A percentile compares a stretch with the other conserved stretches of the same genome.
Evolutionary conservation across 257 asterid species (phyloP).

Genomic region (Lycium barbarum): DNA sequence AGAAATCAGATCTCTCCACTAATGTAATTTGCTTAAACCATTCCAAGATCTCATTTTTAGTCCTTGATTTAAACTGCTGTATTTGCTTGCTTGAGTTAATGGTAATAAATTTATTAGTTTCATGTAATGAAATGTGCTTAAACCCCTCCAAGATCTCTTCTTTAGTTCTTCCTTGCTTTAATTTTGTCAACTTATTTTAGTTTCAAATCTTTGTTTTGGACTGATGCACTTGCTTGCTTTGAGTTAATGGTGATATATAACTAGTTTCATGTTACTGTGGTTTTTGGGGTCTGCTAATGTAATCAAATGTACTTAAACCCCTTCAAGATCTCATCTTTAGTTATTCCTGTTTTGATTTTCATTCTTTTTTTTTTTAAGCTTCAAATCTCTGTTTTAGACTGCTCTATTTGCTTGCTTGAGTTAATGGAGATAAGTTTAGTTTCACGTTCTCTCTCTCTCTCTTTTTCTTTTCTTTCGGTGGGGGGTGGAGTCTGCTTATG

Average conservation of each 20-base stretch:
- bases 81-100: not conserved
- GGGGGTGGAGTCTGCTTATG: too few species aligned
- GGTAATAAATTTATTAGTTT: too few species aligned
- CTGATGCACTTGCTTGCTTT: too few species aligned
- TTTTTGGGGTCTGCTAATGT: too few species aligned
- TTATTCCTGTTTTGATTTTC: too few species aligned
- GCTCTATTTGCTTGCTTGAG: not conserved
- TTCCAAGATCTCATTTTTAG: slow-evolving; percentile 43
- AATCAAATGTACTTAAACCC: too few species aligned
- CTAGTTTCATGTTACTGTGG: too few species aligned
- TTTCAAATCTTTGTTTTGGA: not conserved
- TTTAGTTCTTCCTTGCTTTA: not conserved
- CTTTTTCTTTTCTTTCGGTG: too few species aligned
- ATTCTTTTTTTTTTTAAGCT: not conserved
- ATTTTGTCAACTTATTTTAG: not conserved
- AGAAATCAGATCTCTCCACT: slow-evolving; percentile 59
- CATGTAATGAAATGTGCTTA: not conserved
- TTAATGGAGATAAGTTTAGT: too few species aligned
- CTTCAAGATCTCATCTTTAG: too few species aligned
- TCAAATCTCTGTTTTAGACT: not conserved
- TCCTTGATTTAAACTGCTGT: not conserved
- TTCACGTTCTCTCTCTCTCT: too few species aligned
- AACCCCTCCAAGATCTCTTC: not conserved
- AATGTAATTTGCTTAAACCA: slow-evolving; percentile 50
- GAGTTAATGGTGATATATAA: too few species aligned